Evolutionary conservation across 202 grass and related monocot genomes (phyloP), one percentile per base, ranked within the genome.

Genomic region (Miscanthus sacchariflorus): DNA sequence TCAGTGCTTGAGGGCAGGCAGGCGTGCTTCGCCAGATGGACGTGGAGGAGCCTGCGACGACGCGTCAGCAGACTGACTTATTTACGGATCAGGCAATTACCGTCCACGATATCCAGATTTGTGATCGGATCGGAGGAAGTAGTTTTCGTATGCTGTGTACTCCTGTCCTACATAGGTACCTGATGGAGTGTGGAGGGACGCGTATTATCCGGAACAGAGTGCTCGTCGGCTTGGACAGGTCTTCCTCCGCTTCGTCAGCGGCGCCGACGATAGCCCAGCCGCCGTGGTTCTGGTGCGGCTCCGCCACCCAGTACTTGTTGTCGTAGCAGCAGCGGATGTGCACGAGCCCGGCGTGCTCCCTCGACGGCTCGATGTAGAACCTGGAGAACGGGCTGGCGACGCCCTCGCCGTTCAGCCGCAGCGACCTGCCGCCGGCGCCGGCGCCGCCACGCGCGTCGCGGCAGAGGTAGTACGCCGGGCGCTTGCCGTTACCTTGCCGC

Each of bases 251-350:
- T 61, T 84, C 81, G 14, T 84, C 70, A 7, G 70, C 24, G 69
- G 14, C 12, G 56, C 81, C 70, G 36, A 74, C 15, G 36, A 84
- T 52, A 49, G 46, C 10, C 70, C 81, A 84, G 69, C 67, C 12
- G 48, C 33, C 76, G 4, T 24, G 19, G 30, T 39, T 19, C 21
- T 3, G 4, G 10, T 17, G 43, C 23, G 9, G 63, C 64, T 69
- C 40, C 39, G 49, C 49, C 28, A 18, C 33, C 81, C 69, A 83
- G 50, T 83, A 83, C 68, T 49, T 83, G 81, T 73, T 83, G 81
- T 83, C 49, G 49, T 83, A 83, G 81, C 81, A 83, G 81, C 69
- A 83, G 13, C 81, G 38, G 69, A 83, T 71, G 81, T 83, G 81
- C 81, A 73, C 49, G 68, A 44, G 69, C 33, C 81, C 81, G 21